These are phyloP conservation scores for Arabidopsis lyrata DNA, from an alignment of 441 rosid genomes.

Conservation along the genomic window DNA sequence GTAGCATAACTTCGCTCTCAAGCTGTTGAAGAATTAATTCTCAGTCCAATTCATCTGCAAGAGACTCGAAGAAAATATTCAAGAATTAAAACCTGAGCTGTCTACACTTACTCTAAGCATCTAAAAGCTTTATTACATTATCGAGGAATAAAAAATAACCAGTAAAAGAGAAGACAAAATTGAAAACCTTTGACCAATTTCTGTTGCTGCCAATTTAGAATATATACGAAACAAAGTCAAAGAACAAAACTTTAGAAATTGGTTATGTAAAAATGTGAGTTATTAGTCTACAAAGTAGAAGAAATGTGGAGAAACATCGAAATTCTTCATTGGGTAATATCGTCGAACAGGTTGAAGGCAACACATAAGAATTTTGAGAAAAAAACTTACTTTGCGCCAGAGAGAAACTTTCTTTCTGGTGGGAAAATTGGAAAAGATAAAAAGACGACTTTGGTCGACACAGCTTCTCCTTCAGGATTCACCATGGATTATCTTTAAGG, in stretches of 20 bases:
- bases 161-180: background rate
- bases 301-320: slow-evolving; percentile 5
- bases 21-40: slow-evolving; percentile 19
- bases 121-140: slow-evolving; percentile 10
- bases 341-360: slow-evolving; percentile 41
- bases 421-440: slow-evolving; percentile 16
- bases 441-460: slow-evolving; percentile 39
- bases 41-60: slow-evolving; percentile 36
- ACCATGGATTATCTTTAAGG: slow-evolving; percentile 41
- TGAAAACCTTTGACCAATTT: background rate
- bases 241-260: slow-evolving; percentile 8
- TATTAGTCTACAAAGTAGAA: slow-evolving; percentile 12
- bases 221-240: slow-evolving; percentile 17
- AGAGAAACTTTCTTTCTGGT: slow-evolving; percentile 1
- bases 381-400: slow-evolving; percentile 28
- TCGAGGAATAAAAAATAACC: slow-evolving; percentile 1
- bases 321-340: slow-evolving; percentile 32
- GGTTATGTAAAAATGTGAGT: background rate
- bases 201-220: background rate
- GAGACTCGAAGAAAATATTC: background rate
- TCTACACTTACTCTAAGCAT: slow-evolving; percentile 2
- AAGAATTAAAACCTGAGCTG: background rate
- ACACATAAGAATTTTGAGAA: slow-evolving; percentile 2
- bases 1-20: slow-evolving; percentile 41
- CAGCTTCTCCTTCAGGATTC: slow-evolving; percentile 37